phyloP scores from a whole-genome alignment of 495 filamentous ascomycete genomes.

The Parathielavia hyrcaniae region DNA sequence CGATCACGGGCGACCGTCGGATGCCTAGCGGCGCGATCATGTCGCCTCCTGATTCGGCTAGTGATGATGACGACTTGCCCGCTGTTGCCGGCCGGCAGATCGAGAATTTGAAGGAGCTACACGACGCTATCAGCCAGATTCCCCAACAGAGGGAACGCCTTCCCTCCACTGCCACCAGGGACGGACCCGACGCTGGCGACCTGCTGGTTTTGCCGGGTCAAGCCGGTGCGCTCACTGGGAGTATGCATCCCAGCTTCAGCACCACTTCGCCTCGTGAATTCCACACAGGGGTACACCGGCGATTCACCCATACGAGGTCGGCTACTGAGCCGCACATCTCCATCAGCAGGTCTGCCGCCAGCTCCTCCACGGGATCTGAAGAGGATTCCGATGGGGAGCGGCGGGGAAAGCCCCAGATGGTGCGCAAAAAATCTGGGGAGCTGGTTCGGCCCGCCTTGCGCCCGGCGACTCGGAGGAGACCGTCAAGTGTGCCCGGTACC shows the following conservation, averaged over 20 bases:
- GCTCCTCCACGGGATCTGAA: slow-evolving; percentile 53
- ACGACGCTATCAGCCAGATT: slow-evolving; percentile 75
- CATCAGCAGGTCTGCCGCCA: slow-evolving; percentile 47
- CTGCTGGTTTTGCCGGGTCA: slow-evolving; percentile 33
- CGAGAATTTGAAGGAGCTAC: slow-evolving; percentile 66
- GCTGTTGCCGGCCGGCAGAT: slow-evolving; percentile 48
- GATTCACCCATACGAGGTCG: slow-evolving; percentile 71
- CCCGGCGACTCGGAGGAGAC: slow-evolving; percentile 66
- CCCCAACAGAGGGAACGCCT: slow-evolving; percentile 59
- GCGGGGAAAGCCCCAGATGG: slow-evolving; percentile 68
- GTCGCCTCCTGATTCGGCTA: slow-evolving; percentile 81
- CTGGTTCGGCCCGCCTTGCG: slow-evolving; percentile 89
- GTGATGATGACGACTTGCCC: slow-evolving; percentile 70
- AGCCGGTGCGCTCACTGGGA: slow-evolving; percentile 31
- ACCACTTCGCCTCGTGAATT: slow-evolving; percentile 33
- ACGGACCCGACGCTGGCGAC: slow-evolving; percentile 27
- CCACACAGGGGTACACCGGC: slow-evolving; percentile 27
- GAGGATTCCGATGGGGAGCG: slow-evolving; percentile 59
- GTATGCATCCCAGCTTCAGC: slow-evolving; percentile 36
- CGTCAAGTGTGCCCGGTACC: slow-evolving; percentile 95
- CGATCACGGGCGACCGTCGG: slow-evolving; percentile 55
- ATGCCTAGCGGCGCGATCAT: slow-evolving; percentile 78
- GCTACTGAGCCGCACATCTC: slow-evolving; percentile 67
- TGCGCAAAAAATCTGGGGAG: slow-evolving; percentile 97
- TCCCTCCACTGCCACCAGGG: slow-evolving; percentile 41